These are phyloP conservation scores for Solanum habrochaites DNA, from an alignment of 257 asterid species.

Conservation along the genomic window DNA sequence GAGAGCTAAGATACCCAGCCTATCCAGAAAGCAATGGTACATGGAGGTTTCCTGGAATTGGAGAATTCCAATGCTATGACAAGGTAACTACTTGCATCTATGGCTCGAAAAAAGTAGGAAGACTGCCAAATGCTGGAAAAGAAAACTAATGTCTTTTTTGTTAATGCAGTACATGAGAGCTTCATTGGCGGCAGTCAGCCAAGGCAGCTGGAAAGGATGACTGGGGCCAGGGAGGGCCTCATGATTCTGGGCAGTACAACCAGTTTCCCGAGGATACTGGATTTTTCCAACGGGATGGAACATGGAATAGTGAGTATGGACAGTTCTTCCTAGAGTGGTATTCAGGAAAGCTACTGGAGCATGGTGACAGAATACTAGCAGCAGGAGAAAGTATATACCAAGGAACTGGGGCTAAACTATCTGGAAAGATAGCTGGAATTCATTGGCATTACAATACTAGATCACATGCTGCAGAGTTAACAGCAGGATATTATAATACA, in stretches of 20 bases:
- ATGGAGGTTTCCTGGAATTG: constrained; percentile 87
- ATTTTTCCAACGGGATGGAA: constrained; percentile 61
- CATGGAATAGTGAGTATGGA: constrained; percentile 82
- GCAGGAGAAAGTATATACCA: constrained; percentile 54
- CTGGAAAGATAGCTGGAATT: constrained; percentile 89
- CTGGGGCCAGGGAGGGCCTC: constrained; percentile 83
- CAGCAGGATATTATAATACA: constrained; percentile 89
- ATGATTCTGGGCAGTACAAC: constrained; percentile 70
- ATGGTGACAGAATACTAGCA: constrained; percentile 67
- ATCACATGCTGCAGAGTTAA: constrained; percentile 83
- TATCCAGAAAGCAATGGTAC: constrained; percentile 89
- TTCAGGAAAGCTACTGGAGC: constrained; percentile 57
- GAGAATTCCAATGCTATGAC: constrained; percentile 90
- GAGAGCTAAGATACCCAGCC: constrained; percentile 93
- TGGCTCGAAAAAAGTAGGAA: neutral
- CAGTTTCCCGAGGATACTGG: constrained; percentile 85
- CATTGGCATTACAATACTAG: constrained; percentile 91
- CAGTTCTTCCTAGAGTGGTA: constrained; percentile 80
- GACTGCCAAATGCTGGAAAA: neutral
- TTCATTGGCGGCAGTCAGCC: constrained; percentile 75
- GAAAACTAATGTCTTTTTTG: neutral
- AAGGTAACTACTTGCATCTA: constrained; percentile 34
- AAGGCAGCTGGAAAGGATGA: constrained; percentile 48
- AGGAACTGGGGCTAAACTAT: constrained; percentile 65
- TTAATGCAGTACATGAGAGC: constrained; percentile 75